Evolutionary conservation across 1,139 yeast species (phyloP).

Genomic region (Trichomonascaceae sp.): DNA sequence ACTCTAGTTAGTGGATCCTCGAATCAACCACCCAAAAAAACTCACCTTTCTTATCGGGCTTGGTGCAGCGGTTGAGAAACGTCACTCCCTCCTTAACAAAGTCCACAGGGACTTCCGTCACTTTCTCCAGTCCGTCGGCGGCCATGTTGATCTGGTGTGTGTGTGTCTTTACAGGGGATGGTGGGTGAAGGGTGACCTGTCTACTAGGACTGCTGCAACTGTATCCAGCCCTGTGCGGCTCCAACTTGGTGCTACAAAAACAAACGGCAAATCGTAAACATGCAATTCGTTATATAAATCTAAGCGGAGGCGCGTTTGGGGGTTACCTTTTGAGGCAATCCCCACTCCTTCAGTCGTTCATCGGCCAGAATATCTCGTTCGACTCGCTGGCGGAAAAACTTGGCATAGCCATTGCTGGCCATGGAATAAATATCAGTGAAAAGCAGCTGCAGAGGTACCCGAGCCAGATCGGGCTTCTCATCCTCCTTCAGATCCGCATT

Average conservation of each 20-base stretch:
- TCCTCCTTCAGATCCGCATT: conserved; percentile 15
- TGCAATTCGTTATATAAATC: too few species aligned
- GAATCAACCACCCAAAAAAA: conserved; percentile 8
- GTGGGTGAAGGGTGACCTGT: neutral
- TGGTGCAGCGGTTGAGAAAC: conserved; percentile 81
- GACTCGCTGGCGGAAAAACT: conserved; percentile 54
- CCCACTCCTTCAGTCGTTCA: conserved; percentile 54
- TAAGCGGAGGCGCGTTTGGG: too few species aligned
- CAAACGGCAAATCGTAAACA: too few species aligned
- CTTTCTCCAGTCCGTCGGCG: conserved; percentile 44
- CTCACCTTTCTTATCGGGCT: conserved; percentile 75
- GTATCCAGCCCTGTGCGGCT: too few species aligned
- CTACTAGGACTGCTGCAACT: too few species aligned
- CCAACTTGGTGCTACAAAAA: too few species aligned
- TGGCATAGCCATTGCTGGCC: conserved; percentile 37
- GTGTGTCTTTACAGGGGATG: neutral
- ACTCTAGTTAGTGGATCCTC: conserved; percentile 35
- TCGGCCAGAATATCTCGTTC: conserved; percentile 56
- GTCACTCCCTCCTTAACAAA: conserved; percentile 85
- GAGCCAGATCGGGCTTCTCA: neutral
- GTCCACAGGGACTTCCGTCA: conserved; percentile 82
- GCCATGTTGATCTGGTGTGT: conserved; percentile 12
- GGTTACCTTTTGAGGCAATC: too few species aligned
- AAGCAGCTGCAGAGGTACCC: conserved; percentile 42
- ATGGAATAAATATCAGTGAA: conserved; percentile 48